Conservation (phyloP, 148 eudicot species). For the Euryodendron excelsum region DNA sequence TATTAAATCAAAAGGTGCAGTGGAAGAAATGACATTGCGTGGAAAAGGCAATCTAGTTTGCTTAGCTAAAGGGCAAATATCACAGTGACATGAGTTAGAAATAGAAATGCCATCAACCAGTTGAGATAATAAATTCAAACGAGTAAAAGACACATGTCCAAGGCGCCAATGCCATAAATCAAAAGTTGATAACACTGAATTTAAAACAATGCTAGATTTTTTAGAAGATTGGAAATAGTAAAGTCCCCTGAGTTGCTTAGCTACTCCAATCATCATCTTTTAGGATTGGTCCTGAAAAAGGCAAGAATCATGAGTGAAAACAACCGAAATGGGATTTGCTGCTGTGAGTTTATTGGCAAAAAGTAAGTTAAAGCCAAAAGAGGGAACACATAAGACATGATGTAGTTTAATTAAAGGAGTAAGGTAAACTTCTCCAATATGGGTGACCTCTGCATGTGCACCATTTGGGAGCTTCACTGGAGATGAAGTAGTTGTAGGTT, state of each 20-base stretch:
- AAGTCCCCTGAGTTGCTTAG: not conserved
- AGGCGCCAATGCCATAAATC: not conserved
- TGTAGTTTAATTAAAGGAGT: not conserved
- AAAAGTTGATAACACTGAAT: not conserved
- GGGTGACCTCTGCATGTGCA: not conserved
- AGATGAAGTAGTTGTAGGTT: not conserved
- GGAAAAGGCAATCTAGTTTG: not conserved
- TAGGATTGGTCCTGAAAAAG: not conserved
- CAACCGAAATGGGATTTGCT: not conserved
- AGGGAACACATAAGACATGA: not conserved
- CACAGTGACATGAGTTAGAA: not conserved
- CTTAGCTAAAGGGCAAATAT: slow-evolving; percentile 7
- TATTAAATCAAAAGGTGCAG: not conserved
- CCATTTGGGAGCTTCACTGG: not conserved
- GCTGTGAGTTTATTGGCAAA: not conserved
- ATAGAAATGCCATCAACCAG: not conserved
- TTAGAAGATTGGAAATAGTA: not conserved
- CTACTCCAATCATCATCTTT: not conserved
- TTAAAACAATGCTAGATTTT: not conserved
- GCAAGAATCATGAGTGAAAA: not conserved
- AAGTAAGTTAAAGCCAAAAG: not conserved
- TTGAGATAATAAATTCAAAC: no score
- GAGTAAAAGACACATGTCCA: not conserved
- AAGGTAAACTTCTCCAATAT: not conserved
- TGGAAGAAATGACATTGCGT: not conserved